Conservation (phyloP, 2,329 filamentous ascomycete species). For the Colletotrichum chrysophilum region DNA sequence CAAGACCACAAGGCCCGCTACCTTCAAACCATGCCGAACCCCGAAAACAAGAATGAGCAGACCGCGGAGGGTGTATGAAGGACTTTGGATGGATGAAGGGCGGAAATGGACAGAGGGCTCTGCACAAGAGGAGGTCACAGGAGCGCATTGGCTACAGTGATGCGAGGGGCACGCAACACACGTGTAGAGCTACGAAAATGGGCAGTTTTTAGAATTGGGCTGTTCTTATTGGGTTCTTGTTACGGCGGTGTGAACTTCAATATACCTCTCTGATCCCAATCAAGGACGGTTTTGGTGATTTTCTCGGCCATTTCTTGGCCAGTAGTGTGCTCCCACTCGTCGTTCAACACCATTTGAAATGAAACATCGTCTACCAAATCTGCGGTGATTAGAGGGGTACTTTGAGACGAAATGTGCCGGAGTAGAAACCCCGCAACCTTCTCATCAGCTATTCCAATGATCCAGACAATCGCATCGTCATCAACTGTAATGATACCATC, state of each 20-base stretch:
- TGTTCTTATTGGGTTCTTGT: background rate
- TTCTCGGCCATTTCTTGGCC: background rate
- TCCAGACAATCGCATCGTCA: background rate
- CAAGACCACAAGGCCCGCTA: background rate
- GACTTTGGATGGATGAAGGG: background rate
- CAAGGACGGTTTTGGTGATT: background rate
- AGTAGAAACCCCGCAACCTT: background rate
- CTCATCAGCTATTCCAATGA: background rate
- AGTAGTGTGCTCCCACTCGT: background rate
- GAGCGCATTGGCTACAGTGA: background rate
- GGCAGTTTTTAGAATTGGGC: background rate
- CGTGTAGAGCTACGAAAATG: background rate
- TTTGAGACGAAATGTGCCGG: background rate
- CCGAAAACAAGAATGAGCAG: background rate
- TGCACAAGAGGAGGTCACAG: background rate
- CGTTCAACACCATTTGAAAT: background rate
- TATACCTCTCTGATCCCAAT: background rate
- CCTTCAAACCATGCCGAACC: background rate
- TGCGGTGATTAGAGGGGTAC: background rate
- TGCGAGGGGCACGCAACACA: background rate
- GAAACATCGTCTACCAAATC: background rate
- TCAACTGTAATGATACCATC: background rate
- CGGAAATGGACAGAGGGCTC: background rate
- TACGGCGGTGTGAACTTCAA: background rate
- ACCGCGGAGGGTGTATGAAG: background rate